Evolutionary conservation across 2,329 filamentous ascomycete species (phyloP).

Genomic region (Tolypocladium amazonense): DNA sequence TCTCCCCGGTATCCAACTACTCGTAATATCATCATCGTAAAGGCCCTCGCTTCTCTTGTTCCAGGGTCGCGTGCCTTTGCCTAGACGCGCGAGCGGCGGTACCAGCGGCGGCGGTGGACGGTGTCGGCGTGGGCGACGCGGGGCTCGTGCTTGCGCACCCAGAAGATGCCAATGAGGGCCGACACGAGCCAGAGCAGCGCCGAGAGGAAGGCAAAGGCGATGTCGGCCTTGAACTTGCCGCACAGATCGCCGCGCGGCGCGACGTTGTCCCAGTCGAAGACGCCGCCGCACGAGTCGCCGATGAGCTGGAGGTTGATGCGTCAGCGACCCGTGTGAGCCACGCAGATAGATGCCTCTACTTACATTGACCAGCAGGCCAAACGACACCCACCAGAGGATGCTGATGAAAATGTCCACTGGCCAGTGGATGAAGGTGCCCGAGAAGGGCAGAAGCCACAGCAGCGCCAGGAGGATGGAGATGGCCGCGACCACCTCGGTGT

Average conservation of each 20-base stretch:
- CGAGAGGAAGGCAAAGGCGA: constrained; percentile 63
- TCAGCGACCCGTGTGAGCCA: constrained; percentile 1
- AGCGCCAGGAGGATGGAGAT: constrained; percentile 59
- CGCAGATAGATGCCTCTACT: constrained; percentile 15
- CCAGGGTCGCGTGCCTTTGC: not conserved
- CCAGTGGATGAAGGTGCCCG: constrained; percentile 57
- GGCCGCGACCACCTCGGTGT: constrained; percentile 60
- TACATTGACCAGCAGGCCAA: constrained; percentile 55
- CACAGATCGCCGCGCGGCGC: constrained; percentile 41
- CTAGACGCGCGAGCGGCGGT: constrained; percentile 29
- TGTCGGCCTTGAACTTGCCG: constrained; percentile 57
- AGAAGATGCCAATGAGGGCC: constrained; percentile 45
- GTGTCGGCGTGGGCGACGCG: constrained; percentile 21
- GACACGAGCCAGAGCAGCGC: constrained; percentile 62
- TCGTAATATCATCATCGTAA: not conserved
- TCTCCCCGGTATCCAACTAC: not conserved
- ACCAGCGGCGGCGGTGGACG: constrained; percentile 28
- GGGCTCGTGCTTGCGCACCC: constrained; percentile 31
- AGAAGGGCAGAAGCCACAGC: constrained; percentile 64
- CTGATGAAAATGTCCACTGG: constrained; percentile 60
- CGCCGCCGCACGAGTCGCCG: constrained; percentile 38
- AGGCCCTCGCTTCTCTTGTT: not conserved
- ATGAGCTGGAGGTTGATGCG: constrained; percentile 20
- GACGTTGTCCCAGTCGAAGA: constrained; percentile 52
- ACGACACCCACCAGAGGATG: constrained; percentile 58